Percentiles rank a stretch among this genome's conserved stretches.
These are phyloP conservation scores for Elongisporangium anandrum DNA, from an alignment of 352 stramenopile genomes.

Conservation along the genomic window DNA sequence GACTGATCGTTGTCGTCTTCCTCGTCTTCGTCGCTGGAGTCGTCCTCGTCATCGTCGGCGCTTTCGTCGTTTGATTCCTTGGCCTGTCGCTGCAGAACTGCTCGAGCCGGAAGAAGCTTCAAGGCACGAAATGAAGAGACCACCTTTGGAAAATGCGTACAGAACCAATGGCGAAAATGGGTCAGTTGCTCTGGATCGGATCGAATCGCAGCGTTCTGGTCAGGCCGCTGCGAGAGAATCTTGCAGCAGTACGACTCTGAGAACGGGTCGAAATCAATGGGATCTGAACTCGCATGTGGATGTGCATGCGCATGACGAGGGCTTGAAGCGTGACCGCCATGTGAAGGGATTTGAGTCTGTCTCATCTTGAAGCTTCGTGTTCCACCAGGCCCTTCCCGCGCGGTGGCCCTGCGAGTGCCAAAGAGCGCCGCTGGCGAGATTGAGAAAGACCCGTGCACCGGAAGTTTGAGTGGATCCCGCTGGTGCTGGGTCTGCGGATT, in stretches of 20 bases:
- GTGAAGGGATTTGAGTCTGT: constrained; percentile 1
- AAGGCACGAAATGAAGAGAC: neutral
- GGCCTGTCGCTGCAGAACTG: neutral
- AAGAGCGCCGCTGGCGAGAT: neutral
- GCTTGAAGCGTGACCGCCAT: neutral
- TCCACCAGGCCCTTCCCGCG: neutral
- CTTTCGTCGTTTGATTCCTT: neutral
- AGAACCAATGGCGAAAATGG: constrained; percentile 27
- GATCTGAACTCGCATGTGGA: constrained; percentile 12
- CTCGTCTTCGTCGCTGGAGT: neutral
- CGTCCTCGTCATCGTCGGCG: neutral
- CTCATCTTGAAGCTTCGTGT: neutral
- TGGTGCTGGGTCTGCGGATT: constrained; percentile 1
- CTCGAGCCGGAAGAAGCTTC: neutral
- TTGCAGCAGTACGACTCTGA: constrained; percentile 20
- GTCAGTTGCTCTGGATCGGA: constrained; percentile 13
- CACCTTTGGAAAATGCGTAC: constrained; percentile 26
- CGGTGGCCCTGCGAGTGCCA: neutral
- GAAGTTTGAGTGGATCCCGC: neutral
- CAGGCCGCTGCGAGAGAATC: constrained; percentile 22
- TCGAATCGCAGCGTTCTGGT: constrained; percentile 8
- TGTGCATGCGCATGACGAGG: neutral
- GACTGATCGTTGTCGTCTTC: neutral
- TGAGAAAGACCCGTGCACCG: constrained; percentile 1
- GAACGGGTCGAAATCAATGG: constrained; percentile 44